Evolutionary conservation across 2,329 filamentous ascomycete genomes (phyloP).

Genomic region (Raffaelea ambrosiae): DNA sequence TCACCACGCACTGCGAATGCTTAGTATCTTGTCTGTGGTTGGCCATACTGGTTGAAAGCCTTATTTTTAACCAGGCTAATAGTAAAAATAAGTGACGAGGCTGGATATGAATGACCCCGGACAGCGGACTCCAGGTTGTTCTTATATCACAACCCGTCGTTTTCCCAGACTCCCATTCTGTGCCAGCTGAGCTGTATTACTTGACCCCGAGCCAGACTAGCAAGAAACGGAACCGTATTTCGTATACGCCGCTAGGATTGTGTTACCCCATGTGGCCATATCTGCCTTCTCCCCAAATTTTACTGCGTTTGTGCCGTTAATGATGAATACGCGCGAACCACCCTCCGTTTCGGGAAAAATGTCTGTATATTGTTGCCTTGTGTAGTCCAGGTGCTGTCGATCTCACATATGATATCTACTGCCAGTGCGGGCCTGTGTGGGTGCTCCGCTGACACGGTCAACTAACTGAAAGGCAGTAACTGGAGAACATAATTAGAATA

Average conservation of each 20-base stretch:
- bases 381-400: slow-evolving; percentile 19
- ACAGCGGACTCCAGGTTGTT: no score
- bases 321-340: slow-evolving; percentile 6
- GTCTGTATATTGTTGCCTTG: slow-evolving; percentile 3
- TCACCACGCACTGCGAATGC: background rate
- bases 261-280: slow-evolving; percentile 7
- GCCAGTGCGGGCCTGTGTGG: no score
- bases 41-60: slow-evolving; percentile 1
- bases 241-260: no score
- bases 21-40: slow-evolving; percentile 4
- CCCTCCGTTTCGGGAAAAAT: background rate
- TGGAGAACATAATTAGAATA: slow-evolving; percentile 26
- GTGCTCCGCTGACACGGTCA: slow-evolving; percentile 13
- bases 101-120: no score
- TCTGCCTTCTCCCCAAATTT: slow-evolving; percentile 7
- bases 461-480: slow-evolving; percentile 25
- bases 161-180: no score
- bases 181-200: no score
- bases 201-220: no score
- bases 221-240: no score
- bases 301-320: slow-evolving; percentile 6
- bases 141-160: no score
- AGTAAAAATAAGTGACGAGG: no score
- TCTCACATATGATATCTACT: no score
- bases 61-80: slow-evolving; percentile 4